Evolutionary conservation across 306 rosid genomes (phyloP).

Genomic region (Cucurbita maxima): DNA sequence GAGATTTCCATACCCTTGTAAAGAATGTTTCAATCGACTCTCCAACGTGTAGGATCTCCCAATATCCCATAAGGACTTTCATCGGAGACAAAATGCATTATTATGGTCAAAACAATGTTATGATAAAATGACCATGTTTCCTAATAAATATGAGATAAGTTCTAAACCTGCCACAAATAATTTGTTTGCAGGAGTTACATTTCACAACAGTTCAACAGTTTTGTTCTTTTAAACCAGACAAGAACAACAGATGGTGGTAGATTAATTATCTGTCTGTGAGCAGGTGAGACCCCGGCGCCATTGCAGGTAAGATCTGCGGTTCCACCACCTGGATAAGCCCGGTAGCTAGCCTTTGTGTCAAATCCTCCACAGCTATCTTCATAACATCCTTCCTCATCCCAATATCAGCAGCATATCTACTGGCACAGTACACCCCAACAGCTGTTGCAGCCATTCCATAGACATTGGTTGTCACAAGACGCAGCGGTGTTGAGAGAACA

Average conservation of each 20-base stretch:
- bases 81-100: too few relatives aligned
- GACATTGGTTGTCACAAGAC: constrained; percentile 51
- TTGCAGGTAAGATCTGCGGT: constrained; percentile 22
- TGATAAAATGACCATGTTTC: neutral
- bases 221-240: neutral
- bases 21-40: too few relatives aligned
- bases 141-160: neutral
- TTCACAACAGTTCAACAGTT: neutral
- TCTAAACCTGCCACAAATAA: neutral
- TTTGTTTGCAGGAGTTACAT: neutral
- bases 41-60: too few relatives aligned
- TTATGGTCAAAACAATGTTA: neutral
- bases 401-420: constrained; percentile 72
- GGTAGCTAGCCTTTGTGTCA: constrained; percentile 39
- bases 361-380: constrained; percentile 64
- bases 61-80: too few relatives aligned
- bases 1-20: too few relatives aligned
- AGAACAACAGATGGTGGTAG: neutral
- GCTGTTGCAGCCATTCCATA: constrained; percentile 77
- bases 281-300: constrained; percentile 17
- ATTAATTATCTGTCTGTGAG: constrained; percentile 15
- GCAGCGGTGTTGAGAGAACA: constrained; percentile 52
- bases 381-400: constrained; percentile 69
- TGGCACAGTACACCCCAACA: constrained; percentile 59
- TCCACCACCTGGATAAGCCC: constrained; percentile 54